phyloP scores from a whole-genome alignment of 768 basidiomycete genomes.

The Lentinula lateritia region DNA sequence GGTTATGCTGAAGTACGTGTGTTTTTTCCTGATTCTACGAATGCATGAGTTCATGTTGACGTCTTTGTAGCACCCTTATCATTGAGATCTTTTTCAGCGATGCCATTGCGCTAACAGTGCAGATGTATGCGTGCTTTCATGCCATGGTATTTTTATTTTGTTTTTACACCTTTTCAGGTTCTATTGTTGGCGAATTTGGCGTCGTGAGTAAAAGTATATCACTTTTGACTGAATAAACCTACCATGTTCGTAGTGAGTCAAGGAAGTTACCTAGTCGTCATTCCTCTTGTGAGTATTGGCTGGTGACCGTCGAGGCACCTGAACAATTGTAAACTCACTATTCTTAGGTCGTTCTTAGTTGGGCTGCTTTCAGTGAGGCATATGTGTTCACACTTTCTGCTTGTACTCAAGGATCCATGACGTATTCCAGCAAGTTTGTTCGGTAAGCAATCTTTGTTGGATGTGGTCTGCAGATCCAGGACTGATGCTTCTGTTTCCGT shows the following conservation, averaged over 20 bases:
- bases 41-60: not conserved
- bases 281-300: constrained; percentile 4
- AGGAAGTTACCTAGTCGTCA: constrained; percentile 1
- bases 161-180: not conserved
- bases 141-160: not conserved
- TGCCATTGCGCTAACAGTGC: constrained; percentile 9
- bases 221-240: not conserved
- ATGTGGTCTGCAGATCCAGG: not conserved
- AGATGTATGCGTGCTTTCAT: constrained; percentile 1
- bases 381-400: not conserved
- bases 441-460: not conserved
- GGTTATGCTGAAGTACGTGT: constrained; percentile 1
- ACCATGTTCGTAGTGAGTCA: constrained; percentile 7
- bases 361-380: not conserved
- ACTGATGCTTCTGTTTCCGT: not conserved
- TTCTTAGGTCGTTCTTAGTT: not conserved
- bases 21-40: not conserved
- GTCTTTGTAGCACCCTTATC: constrained; percentile 9
- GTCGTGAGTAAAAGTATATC: not conserved
- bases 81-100: constrained; percentile 13
- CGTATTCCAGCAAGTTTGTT: not conserved
- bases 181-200: constrained; percentile 6
- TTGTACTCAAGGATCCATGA: not conserved
- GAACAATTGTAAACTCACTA: no score
- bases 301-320: not conserved